Conservation (phyloP, 306 rosid genomes). For the Cyamopsis tetragonoloba region DNA sequence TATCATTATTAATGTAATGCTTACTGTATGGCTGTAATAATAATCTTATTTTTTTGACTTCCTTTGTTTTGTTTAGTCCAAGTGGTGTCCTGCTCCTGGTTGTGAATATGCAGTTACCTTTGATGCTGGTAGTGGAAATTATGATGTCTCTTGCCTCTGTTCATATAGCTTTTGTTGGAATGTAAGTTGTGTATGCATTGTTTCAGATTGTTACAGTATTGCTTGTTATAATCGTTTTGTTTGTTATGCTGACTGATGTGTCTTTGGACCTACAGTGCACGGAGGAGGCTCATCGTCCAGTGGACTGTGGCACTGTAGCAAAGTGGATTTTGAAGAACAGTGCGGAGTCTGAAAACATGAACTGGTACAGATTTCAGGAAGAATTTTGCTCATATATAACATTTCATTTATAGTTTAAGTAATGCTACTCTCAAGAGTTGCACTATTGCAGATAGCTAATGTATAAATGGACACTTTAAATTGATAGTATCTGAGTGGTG, state of each 20-base stretch:
- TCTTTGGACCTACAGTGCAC: constrained; percentile 55
- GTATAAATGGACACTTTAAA: constrained; percentile 1
- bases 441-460: not conserved
- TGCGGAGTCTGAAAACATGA: constrained; percentile 97
- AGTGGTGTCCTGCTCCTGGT: constrained; percentile 98
- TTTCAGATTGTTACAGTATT: constrained; percentile 8
- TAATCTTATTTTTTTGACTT: not conserved
- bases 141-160: constrained; percentile 90
- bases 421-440: not conserved
- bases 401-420: constrained; percentile 16
- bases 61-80: constrained; percentile 49
- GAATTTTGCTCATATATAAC: not conserved
- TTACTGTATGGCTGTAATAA: constrained; percentile 4
- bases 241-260: constrained; percentile 18
- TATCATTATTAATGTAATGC: not conserved
- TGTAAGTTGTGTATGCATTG: constrained; percentile 31
- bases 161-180: constrained; percentile 94
- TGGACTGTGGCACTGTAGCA: constrained; percentile 88
- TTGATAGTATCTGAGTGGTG: not conserved
- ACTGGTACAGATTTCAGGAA: constrained; percentile 47
- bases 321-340: constrained; percentile 95
- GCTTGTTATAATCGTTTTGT: not conserved
- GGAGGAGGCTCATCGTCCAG: constrained; percentile 98
- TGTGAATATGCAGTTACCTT: constrained; percentile 87
- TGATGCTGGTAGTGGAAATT: constrained; percentile 81